Conservation (phyloP, 352 stramenopile genomes). For the Globisporangium canariense region DNA sequence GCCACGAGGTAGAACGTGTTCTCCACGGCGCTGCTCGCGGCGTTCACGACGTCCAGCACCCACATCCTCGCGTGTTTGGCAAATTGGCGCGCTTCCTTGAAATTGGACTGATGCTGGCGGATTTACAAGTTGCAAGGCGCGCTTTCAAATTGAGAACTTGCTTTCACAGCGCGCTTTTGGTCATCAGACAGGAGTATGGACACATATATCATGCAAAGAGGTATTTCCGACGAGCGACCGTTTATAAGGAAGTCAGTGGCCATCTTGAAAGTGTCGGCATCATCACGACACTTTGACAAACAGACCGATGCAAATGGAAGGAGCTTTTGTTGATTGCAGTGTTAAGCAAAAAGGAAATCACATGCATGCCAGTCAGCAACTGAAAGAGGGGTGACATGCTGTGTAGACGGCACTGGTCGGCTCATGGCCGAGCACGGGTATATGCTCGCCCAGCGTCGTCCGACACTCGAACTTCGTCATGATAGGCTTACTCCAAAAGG, state of each 20-base stretch:
- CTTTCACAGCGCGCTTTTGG: too few species aligned
- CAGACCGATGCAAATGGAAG: neutral
- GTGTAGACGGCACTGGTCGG: neutral
- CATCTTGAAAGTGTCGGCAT: neutral
- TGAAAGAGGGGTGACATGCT: neutral
- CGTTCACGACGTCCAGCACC: slow-evolving; percentile 70
- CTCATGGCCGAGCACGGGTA: neutral
- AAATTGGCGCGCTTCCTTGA: neutral
- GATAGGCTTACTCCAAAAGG: slow-evolving; percentile 81
- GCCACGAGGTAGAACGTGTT: slow-evolving; percentile 79
- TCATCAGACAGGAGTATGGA: too few species aligned
- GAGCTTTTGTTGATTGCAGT: neutral
- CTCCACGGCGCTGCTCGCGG: slow-evolving; percentile 29
- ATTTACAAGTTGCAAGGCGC: too few species aligned
- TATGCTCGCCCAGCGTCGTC: neutral
- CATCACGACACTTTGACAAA: neutral
- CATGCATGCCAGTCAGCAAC: neutral
- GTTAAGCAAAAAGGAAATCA: neutral
- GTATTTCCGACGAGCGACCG: too few species aligned
- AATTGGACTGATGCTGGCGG: too few species aligned
- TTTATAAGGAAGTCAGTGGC: neutral
- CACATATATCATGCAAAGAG: too few species aligned
- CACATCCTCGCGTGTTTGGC: slow-evolving; percentile 49
- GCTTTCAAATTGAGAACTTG: too few species aligned
- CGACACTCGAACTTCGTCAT: neutral